A percentile compares a stretch with the other conserved stretches of the same genome.
phyloP scores from a whole-genome alignment of 768 basidiomycete species.

The Boletus rubescentipes region DNA sequence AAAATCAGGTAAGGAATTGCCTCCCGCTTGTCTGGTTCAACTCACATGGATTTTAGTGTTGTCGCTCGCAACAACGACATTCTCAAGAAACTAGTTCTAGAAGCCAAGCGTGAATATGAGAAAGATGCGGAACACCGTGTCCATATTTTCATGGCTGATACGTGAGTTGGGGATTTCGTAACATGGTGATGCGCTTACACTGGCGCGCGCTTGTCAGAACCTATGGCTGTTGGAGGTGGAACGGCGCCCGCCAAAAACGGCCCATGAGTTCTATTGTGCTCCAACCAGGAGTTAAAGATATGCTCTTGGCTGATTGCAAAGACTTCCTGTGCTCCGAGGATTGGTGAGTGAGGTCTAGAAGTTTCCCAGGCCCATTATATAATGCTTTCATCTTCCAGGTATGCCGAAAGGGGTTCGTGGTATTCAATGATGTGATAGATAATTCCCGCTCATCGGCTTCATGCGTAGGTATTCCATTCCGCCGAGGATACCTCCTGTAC shows the following conservation, averaged over 20 bases:
- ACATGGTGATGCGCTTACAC: not conserved
- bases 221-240: slow-evolving; percentile 83
- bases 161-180: slow-evolving; percentile 50
- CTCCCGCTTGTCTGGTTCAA: slow-evolving; percentile 16
- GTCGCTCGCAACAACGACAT: slow-evolving; percentile 88
- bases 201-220: slow-evolving; percentile 40
- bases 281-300: slow-evolving; percentile 87
- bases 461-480: slow-evolving; percentile 75
- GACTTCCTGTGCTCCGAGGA: slow-evolving; percentile 84
- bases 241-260: slow-evolving; percentile 83
- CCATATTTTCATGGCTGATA: slow-evolving; percentile 86
- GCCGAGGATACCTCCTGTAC: slow-evolving; percentile 80
- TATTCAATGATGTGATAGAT: slow-evolving; percentile 19
- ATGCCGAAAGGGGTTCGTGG: slow-evolving; percentile 79
- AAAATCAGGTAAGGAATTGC: slow-evolving; percentile 65
- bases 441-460: slow-evolving; percentile 19
- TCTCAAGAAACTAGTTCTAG: slow-evolving; percentile 80
- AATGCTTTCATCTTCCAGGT: slow-evolving; percentile 49
- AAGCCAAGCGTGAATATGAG: slow-evolving; percentile 86
- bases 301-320: slow-evolving; percentile 84
- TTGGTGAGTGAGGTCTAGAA: slow-evolving; percentile 54
- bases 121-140: slow-evolving; percentile 90
- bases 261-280: slow-evolving; percentile 93
- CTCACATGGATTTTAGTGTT: slow-evolving; percentile 48
- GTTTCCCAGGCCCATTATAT: slow-evolving; percentile 19